A percentile compares a stretch with the other conserved stretches of the same genome.
phyloP scores from a whole-genome alignment of 495 filamentous ascomycete genomes.

The Penicillium canescens region DNA sequence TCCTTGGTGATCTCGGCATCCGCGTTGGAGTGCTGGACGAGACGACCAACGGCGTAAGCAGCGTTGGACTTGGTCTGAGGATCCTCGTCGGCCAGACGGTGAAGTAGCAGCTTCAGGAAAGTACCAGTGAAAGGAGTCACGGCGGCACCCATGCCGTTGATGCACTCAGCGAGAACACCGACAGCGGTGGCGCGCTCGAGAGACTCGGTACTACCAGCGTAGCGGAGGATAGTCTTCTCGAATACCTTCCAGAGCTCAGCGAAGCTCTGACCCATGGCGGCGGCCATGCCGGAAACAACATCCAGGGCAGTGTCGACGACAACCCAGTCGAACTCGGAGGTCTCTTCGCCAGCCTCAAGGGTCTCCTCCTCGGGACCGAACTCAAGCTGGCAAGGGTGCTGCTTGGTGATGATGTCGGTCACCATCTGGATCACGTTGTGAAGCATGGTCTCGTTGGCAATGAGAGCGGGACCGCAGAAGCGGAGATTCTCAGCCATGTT shows the following conservation, averaged over 20 bases:
- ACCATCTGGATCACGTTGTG: conserved; percentile 68
- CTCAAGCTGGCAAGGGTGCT: conserved; percentile 91
- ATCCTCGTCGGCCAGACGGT: conserved; percentile 87
- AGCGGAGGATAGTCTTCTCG: conserved; percentile 85
- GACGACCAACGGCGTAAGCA: conserved; percentile 83
- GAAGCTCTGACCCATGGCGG: conserved; percentile 79
- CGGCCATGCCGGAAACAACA: conserved; percentile 78
- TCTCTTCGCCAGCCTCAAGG: conserved; percentile 68
- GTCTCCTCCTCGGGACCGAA: conserved; percentile 75
- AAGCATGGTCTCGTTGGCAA: conserved; percentile 63
- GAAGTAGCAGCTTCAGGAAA: conserved; percentile 78
- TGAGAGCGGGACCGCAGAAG: conserved; percentile 83
- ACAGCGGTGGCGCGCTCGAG: conserved; percentile 86
- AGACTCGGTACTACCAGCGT: conserved; percentile 77
- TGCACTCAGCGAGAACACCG: conserved; percentile 90
- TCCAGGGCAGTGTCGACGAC: conserved; percentile 93
- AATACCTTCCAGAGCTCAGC: conserved; percentile 89
- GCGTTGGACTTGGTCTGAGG: conserved; percentile 92
- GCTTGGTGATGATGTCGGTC: conserved; percentile 75
- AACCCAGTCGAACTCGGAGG: conserved; percentile 96
- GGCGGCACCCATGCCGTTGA: conserved; percentile 74
- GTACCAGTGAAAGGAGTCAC: conserved; percentile 75
- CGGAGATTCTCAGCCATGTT: conserved; percentile 92
- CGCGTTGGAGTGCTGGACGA: conserved; percentile 76
- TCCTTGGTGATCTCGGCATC: conserved; percentile 67